phyloP scores from a whole-genome alignment of 208 protist species.

The Leishmania turanica region DNA sequence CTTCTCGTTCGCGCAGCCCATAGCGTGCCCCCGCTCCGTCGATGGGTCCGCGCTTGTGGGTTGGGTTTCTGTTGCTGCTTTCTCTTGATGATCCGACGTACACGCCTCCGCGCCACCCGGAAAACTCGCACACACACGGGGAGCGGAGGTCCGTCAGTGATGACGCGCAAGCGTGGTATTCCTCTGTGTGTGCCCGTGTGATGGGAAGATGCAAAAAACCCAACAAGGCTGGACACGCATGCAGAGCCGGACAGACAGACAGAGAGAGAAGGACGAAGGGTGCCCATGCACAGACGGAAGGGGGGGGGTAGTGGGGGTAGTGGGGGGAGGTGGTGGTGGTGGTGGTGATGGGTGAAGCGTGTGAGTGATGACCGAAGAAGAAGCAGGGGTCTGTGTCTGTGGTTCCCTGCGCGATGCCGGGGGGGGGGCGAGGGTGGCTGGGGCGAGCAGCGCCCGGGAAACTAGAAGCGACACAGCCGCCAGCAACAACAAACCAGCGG shows the following conservation, averaged over 20 bases:
- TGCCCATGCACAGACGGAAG: background rate
- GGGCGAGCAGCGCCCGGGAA: constrained; percentile 18
- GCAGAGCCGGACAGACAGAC: too few relatives aligned
- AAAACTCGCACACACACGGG: background rate
- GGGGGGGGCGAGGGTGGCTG: background rate
- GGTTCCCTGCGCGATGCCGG: background rate
- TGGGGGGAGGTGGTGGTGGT: too few relatives aligned
- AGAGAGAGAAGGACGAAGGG: background rate
- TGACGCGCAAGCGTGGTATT: background rate
- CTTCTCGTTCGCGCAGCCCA: constrained; percentile 40
- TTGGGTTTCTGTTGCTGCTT: background rate
- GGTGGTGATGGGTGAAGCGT: background rate
- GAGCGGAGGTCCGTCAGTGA: too few relatives aligned
- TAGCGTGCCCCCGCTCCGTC: constrained; percentile 1
- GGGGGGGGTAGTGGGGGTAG: background rate
- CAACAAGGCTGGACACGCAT: too few relatives aligned
- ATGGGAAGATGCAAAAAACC: background rate
- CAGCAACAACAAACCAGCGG: background rate
- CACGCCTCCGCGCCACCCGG: too few relatives aligned
- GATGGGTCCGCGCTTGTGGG: too few relatives aligned
- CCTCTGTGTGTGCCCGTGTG: background rate
- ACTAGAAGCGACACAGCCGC: background rate
- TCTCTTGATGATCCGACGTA: background rate
- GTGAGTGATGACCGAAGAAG: constrained; percentile 13
- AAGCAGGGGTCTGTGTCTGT: background rate